Percentiles rank a stretch among this genome's conserved stretches.
Conservation (phyloP, 495 filamentous ascomycete genomes). For the Annulohypoxylon bovei region DNA sequence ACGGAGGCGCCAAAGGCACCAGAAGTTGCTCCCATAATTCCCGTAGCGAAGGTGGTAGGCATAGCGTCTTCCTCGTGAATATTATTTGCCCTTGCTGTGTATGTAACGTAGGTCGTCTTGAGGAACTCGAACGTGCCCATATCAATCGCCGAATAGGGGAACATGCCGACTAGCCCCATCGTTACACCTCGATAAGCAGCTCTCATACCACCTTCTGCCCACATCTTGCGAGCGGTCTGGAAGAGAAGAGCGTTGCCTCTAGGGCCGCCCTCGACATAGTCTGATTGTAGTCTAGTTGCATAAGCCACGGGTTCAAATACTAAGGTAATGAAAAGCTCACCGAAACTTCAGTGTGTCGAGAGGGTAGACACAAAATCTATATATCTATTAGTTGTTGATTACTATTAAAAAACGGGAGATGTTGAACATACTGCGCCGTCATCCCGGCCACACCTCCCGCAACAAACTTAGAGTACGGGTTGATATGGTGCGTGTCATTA, state of each 20-base stretch:
- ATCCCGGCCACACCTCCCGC: conserved; percentile 92
- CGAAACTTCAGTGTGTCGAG: conserved; percentile 96
- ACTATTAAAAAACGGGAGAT: conserved; percentile 19
- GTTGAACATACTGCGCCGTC: conserved; percentile 78
- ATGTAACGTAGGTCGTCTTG: conserved; percentile 75
- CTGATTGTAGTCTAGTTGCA: conserved; percentile 82
- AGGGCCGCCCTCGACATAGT: conserved; percentile 84
- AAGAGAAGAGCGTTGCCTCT: conserved; percentile 86
- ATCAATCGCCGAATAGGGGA: conserved; percentile 97
- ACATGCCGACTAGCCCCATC: conserved; percentile 93
- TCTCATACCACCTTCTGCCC: conserved; percentile 73
- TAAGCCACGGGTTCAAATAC: conserved; percentile 23
- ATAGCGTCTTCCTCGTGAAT: conserved; percentile 85
- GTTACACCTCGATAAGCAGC: conserved; percentile 92
- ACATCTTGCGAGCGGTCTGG: conserved; percentile 85
- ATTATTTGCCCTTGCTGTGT: conserved; percentile 73
- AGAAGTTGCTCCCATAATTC: conserved; percentile 84
- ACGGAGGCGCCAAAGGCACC: conserved; percentile 93
- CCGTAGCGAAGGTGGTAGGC: conserved; percentile 79
- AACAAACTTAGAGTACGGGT: conserved; percentile 84
- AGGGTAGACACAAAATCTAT: conserved; percentile 89
- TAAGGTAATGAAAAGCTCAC: conserved; percentile 54
- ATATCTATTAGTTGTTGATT: conserved; percentile 9
- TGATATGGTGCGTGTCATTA: conserved; percentile 79
- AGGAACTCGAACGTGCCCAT: conserved; percentile 93